Evolutionary conservation across 2,329 filamentous ascomycete species (phyloP), one percentile per base, ranked within the genome.

Genomic region (Talaromyces marneffei): DNA sequence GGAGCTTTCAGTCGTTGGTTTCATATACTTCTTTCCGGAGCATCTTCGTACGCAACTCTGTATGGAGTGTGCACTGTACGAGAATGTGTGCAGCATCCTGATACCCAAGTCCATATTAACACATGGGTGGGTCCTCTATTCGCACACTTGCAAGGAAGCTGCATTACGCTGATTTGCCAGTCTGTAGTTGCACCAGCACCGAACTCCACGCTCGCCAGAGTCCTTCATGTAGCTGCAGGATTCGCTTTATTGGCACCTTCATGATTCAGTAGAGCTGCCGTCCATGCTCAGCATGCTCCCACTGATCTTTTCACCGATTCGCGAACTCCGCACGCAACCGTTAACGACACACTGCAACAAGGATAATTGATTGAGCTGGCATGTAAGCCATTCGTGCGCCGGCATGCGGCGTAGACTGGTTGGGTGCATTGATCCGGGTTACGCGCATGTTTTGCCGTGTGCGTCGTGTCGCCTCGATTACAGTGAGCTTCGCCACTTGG

Each of bases 391-490:
- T n/a, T n/a, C n/a, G n/a, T n/a, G n/a, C n/a, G n/a, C n/a, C n/a
- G n/a, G n/a, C n/a, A n/a, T n/a, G n/a, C n/a, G n/a, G n/a, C n/a
- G n/a, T n/a, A n/a, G n/a, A n/a, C n/a, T n/a, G n/a, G n/a, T n/a
- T n/a, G n/a, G n/a, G n/a, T n/a, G n/a, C n/a, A n/a, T 14, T 46
- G n/a, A 31, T 42, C 35, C 39, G 54, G 23, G 18, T 37, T 27
- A 7, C 7, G 16, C 16, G 25, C 6, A 5, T n/a, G 14, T 31
- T 25, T 70, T 69, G 50, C 25, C 39, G 27, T 7, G 40, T 57
- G 35, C 39, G 55, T 1, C 39, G n/a, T 4, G 12, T 25, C 0
- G 39, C 55, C 3, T 57, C 40, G 4, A 31, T 12, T 33, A 9
- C 29, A 9, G 29, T 9, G 10, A 4, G 29, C 29, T 33, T 33